Evolutionary conservation across 2,329 filamentous ascomycete species (phyloP).

Genomic region (Colletotrichum tamarilloi): DNA sequence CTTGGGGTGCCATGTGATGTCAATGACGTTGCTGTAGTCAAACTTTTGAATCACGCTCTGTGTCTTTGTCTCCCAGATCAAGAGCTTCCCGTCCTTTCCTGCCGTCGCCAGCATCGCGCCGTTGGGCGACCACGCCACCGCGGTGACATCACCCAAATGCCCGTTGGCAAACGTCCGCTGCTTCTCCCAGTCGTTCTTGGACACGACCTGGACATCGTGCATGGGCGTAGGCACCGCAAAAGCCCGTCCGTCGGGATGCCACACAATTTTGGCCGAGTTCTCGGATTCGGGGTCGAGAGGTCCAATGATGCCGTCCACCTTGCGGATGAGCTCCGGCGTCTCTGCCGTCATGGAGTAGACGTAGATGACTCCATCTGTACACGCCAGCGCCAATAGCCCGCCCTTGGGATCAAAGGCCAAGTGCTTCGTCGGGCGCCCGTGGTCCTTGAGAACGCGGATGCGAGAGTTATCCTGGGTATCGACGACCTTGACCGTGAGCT

Average conservation of each 20-base stretch:
- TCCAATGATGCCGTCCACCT: conserved; percentile 87
- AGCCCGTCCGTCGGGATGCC: conserved; percentile 95
- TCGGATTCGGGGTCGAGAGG: conserved; percentile 82
- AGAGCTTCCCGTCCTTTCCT: conserved; percentile 74
- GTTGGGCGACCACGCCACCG: conserved; percentile 93
- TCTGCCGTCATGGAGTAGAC: conserved; percentile 85
- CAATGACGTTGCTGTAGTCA: conserved; percentile 85
- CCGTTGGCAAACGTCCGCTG: conserved; percentile 83
- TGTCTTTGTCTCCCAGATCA: conserved; percentile 90
- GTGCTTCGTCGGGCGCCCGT: conserved; percentile 89
- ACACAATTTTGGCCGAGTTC: conserved; percentile 78
- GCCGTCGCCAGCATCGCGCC: conserved; percentile 85
- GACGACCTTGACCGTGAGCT: conserved; percentile 90
- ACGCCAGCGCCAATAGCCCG: conserved; percentile 80
- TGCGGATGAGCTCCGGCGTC: conserved; percentile 83
- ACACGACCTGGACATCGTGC: conserved; percentile 86
- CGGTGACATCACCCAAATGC: conserved; percentile 86
- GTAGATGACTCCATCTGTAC: conserved; percentile 90
- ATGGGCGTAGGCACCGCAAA: conserved; percentile 88
- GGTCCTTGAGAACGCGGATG: conserved; percentile 83
- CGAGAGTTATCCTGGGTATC: conserved; percentile 81
- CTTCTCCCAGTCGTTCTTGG: conserved; percentile 89
- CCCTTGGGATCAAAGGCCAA: conserved; percentile 88
- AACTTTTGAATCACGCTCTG: conserved; percentile 83
- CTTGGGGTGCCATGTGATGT: conserved; percentile 89